These are phyloP conservation scores for Lentinula raphanica DNA, from an alignment of 768 basidiomycete genomes.

Conservation along the genomic window DNA sequence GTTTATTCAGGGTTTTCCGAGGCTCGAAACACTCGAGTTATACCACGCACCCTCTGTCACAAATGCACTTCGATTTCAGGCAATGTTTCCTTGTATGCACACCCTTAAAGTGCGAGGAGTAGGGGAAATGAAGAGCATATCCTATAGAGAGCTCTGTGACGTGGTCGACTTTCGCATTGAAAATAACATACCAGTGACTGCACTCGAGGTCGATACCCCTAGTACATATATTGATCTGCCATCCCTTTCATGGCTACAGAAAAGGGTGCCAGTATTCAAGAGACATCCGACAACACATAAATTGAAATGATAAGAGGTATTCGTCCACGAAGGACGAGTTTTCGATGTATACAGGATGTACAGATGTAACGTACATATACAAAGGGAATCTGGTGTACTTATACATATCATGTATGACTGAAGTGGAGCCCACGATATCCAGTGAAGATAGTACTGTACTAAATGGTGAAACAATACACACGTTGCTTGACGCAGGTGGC, in stretches of 20 bases:
- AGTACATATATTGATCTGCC: background rate
- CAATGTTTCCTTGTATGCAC: background rate
- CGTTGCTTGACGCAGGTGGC: background rate
- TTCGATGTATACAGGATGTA: background rate
- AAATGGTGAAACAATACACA: slow-evolving; percentile 4
- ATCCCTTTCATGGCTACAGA: background rate
- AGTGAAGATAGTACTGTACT: background rate
- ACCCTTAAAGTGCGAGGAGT: background rate
- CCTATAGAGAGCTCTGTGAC: background rate
- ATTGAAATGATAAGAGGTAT: background rate
- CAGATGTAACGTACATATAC: background rate
- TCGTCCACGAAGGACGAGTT: background rate
- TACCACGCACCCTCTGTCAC: background rate
- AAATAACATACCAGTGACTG: background rate
- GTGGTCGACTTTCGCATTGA: slow-evolving; percentile 1
- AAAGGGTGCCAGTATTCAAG: background rate
- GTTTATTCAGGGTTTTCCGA: background rate
- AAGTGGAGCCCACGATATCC: background rate
- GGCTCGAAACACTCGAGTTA: background rate
- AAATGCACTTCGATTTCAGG: background rate
- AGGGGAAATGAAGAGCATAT: too few species aligned
- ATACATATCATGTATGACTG: background rate
- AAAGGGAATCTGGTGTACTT: too few species aligned
- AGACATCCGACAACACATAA: background rate
- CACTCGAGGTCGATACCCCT: slow-evolving; percentile 1